Conservation (phyloP, 1,139 yeast genomes). For the Candida anutae region DNA sequence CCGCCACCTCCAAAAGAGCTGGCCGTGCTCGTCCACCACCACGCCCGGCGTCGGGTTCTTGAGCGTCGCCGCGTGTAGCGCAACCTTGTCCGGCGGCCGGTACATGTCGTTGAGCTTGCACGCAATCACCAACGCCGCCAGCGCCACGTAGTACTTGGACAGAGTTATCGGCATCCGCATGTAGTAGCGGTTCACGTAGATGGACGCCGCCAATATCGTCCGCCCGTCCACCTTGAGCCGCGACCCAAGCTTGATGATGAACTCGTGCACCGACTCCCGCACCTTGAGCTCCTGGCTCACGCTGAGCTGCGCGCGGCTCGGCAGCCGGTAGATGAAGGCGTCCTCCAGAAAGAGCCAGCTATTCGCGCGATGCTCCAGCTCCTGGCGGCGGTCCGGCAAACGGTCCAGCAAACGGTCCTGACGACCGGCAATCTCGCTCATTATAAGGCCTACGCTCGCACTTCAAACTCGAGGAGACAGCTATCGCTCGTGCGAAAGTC, state of each 20-base stretch:
- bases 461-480: too few species aligned
- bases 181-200: slow-evolving; percentile 34
- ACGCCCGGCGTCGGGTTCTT: slow-evolving; percentile 22
- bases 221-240: slow-evolving; percentile 34
- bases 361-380: slow-evolving; percentile 5
- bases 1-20: slow-evolving; percentile 40
- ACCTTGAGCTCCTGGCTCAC: slow-evolving; percentile 28
- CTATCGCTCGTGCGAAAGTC: too few species aligned
- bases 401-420: too few species aligned
- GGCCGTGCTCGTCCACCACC: slow-evolving; percentile 33
- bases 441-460: too few species aligned
- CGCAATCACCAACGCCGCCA: slow-evolving; percentile 38
- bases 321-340: slow-evolving; percentile 21
- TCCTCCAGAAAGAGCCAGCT: slow-evolving; percentile 31
- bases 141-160: slow-evolving; percentile 39
- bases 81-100: slow-evolving; percentile 38
- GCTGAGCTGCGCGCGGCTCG: slow-evolving; percentile 20
- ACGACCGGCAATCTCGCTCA: too few species aligned
- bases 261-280: slow-evolving; percentile 34
- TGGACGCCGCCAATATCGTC: slow-evolving; percentile 37
- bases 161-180: slow-evolving; percentile 37
- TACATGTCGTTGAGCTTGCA: slow-evolving; percentile 38
- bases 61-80: slow-evolving; percentile 29
- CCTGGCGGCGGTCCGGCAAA: too few species aligned
- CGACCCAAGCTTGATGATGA: slow-evolving; percentile 30